Evolutionary conservation across 148 eudicot species (phyloP).

Genomic region (Rhododendron ferrugineum): DNA sequence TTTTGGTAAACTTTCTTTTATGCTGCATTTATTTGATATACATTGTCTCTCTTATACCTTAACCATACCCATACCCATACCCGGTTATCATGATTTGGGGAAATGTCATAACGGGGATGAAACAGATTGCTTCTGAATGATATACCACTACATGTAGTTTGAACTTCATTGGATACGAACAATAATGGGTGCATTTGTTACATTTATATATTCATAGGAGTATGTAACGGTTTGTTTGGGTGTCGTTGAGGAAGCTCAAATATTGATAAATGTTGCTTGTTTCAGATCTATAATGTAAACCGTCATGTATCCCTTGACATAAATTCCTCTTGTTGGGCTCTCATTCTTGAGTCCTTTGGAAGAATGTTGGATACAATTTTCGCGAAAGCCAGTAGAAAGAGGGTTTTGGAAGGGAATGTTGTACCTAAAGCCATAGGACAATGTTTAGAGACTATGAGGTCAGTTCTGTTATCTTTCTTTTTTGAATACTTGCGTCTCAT

Average conservation of each 20-base stretch:
- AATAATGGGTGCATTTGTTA: background rate
- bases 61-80: background rate
- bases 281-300: constrained; percentile 53
- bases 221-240: background rate
- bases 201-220: background rate
- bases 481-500: background rate
- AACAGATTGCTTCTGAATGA: background rate
- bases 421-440: constrained; percentile 46
- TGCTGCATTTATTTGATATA: background rate
- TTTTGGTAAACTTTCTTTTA: background rate
- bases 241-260: background rate
- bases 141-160: background rate
- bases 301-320: constrained; percentile 40
- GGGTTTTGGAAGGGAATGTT: constrained; percentile 27
- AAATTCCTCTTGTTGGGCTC: constrained; percentile 57
- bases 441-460: constrained; percentile 71
- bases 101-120: background rate
- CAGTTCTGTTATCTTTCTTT: constrained; percentile 7
- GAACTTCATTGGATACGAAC: background rate
- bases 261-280: constrained; percentile 10
- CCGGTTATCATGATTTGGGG: background rate
- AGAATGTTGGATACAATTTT: constrained; percentile 40
- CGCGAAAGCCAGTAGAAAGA: constrained; percentile 27
- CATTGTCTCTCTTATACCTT: background rate
- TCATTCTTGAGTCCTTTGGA: constrained; percentile 51